Evolutionary conservation across 1,139 yeast genomes (phyloP).

Genomic region (Meyerozyma elateridarum): DNA sequence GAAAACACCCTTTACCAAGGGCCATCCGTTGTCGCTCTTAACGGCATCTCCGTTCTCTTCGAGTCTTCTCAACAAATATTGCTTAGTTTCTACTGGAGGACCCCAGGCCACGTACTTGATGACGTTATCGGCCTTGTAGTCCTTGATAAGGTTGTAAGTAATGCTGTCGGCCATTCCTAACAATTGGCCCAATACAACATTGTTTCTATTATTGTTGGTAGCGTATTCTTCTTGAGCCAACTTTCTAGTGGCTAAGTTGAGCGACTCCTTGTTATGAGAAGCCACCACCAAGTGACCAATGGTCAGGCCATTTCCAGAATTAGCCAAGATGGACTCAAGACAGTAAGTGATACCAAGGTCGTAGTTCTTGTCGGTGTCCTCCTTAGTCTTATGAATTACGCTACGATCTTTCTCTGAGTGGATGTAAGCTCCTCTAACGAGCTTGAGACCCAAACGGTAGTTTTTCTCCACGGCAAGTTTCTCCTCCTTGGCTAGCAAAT

Average conservation of each 20-base stretch:
- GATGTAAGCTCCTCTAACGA: conserved; percentile 97
- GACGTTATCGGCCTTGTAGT: conserved; percentile 65
- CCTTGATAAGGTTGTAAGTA: conserved; percentile 66
- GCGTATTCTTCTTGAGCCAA: conserved; percentile 20
- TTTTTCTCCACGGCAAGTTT: conserved; percentile 55
- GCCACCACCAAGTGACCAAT: conserved; percentile 90
- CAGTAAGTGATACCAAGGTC: conserved; percentile 65
- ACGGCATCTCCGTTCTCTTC: conserved; percentile 98
- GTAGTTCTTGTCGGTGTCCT: conserved; percentile 72
- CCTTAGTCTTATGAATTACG: conserved; percentile 72
- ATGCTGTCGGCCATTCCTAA: conserved; percentile 95
- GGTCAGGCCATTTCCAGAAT: conserved; percentile 43
- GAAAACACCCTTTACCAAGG: conserved; percentile 56
- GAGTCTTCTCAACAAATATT: conserved; percentile 81
- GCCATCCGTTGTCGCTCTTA: conserved; percentile 81
- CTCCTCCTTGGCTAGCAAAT: conserved; percentile 59
- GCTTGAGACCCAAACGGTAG: conserved; percentile 80
- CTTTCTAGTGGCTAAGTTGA: conserved; percentile 61
- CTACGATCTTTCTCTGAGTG: conserved; percentile 78
- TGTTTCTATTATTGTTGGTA: conserved; percentile 41
- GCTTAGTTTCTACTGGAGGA: conserved; percentile 91
- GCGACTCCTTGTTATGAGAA: conserved; percentile 82
- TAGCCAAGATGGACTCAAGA: conserved; percentile 53
- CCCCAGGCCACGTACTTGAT: conserved; percentile 98
- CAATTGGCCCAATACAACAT: conserved; percentile 84